A percentile compares a stretch with the other conserved stretches of the same genome.
These are phyloP conservation scores for Phytophthora litchii DNA, from an alignment of 352 stramenopile genomes.

Conservation along the genomic window DNA sequence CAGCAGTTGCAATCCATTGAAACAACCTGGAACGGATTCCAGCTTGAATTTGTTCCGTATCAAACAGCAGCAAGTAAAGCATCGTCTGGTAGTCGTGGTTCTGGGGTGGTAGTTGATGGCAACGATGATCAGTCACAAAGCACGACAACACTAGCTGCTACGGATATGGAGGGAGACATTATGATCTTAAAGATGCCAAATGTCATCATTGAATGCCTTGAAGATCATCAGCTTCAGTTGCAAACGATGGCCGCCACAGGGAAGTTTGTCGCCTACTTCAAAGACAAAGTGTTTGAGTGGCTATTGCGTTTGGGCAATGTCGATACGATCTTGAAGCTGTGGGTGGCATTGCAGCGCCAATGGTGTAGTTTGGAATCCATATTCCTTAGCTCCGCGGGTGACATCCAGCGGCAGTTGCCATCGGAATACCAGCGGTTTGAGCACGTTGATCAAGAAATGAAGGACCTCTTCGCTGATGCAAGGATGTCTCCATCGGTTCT, in stretches of 20 bases:
- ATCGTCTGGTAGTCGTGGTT: constrained; percentile 3
- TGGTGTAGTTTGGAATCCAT: constrained; percentile 96
- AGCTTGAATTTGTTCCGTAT: constrained; percentile 93
- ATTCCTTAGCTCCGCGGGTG: constrained; percentile 90
- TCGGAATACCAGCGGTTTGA: constrained; percentile 92
- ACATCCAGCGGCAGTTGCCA: constrained; percentile 94
- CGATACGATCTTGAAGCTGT: constrained; percentile 93
- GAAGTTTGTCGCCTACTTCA: constrained; percentile 96
- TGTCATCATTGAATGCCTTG: constrained; percentile 92
- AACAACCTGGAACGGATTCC: constrained; percentile 87
- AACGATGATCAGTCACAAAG: not conserved
- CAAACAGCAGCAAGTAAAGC: constrained; percentile 61
- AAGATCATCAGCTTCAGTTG: constrained; percentile 95
- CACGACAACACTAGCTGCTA: constrained; percentile 4
- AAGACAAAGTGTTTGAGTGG: constrained; percentile 95
- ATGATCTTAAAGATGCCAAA: constrained; percentile 91
- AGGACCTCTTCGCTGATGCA: constrained; percentile 71
- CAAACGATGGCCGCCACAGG: constrained; percentile 96
- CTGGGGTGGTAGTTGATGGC: not conserved
- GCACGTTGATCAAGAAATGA: constrained; percentile 88
- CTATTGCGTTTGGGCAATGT: constrained; percentile 92
- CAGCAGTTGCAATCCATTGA: constrained; percentile 95
- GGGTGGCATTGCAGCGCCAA: constrained; percentile 89
- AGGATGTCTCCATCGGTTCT: constrained; percentile 72
- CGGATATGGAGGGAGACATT: constrained; percentile 77